phyloP scores from a whole-genome alignment of 2,329 filamentous ascomycete genomes.

The Microdochium trichocladiopsis region DNA sequence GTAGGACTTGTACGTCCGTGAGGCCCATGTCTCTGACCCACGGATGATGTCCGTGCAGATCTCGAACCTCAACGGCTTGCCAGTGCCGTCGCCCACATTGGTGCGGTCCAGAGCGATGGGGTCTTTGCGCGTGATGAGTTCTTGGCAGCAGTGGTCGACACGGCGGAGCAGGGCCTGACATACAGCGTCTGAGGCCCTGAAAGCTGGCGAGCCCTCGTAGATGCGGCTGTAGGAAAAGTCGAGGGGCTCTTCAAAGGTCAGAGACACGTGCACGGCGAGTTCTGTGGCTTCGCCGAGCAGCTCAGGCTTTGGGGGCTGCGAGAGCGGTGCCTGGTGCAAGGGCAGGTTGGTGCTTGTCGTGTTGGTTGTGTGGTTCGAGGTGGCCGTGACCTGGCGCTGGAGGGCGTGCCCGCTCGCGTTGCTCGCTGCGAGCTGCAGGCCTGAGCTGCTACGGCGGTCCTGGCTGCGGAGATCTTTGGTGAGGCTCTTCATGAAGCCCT shows the following conservation, averaged over 20 bases:
- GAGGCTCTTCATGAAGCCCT: constrained; percentile 1
- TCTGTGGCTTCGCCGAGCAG: background rate
- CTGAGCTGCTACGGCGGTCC: background rate
- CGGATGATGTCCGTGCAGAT: constrained; percentile 37
- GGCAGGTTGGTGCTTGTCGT: background rate
- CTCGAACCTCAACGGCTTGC: constrained; percentile 40
- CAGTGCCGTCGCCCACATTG: constrained; percentile 19
- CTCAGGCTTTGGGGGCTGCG: background rate
- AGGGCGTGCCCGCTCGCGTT: background rate
- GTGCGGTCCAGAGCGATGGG: constrained; percentile 34
- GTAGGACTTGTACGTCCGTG: constrained; percentile 40
- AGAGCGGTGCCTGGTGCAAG: background rate
- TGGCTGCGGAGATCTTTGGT: background rate
- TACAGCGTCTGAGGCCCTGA: constrained; percentile 36
- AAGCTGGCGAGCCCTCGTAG: constrained; percentile 37
- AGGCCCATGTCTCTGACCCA: constrained; percentile 31
- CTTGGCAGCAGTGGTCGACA: constrained; percentile 42
- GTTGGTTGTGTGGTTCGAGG: background rate
- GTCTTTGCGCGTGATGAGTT: constrained; percentile 47
- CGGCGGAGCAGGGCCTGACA: constrained; percentile 41
- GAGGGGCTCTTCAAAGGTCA: constrained; percentile 37
- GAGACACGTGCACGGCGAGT: constrained; percentile 34
- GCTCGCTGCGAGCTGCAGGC: background rate
- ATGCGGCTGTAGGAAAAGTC: constrained; percentile 34
- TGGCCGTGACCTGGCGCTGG: background rate